Percentiles rank a stretch among this genome's conserved stretches.
Conservation (phyloP, 257 asterid species). For the Petrea volubilis region DNA sequence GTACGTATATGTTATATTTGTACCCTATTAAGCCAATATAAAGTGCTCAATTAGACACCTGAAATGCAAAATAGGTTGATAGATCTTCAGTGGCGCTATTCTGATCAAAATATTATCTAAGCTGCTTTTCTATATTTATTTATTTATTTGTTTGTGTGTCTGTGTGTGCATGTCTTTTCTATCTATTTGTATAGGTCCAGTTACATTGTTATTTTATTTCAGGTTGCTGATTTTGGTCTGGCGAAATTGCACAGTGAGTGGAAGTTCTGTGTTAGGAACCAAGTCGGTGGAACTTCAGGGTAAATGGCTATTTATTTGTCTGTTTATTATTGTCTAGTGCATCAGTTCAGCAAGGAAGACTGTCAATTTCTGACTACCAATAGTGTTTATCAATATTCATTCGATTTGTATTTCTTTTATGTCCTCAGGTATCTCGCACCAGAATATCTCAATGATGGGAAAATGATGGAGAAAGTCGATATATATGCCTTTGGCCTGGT, state of each 20-base stretch:
- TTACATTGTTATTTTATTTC: slow-evolving; percentile 13
- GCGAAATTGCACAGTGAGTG: slow-evolving; percentile 73
- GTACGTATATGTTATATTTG: not conserved
- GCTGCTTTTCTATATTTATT: too few relatives aligned
- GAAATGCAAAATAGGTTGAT: not conserved
- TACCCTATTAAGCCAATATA: not conserved
- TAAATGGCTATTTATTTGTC: slow-evolving; percentile 22
- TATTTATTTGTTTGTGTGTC: too few relatives aligned
- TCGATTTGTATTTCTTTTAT: slow-evolving; percentile 5
- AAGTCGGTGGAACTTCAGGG: slow-evolving; percentile 64
- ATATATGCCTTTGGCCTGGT: slow-evolving; percentile 77
- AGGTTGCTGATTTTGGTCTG: slow-evolving; percentile 95
- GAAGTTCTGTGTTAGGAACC: slow-evolving; percentile 51
- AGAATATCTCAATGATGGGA: slow-evolving; percentile 56
- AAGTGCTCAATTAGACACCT: not conserved
- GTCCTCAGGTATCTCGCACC: slow-evolving; percentile 75
- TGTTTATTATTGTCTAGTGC: not conserved
- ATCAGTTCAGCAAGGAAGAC: not conserved
- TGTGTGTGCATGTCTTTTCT: too few relatives aligned
- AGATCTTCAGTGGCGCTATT: not conserved
- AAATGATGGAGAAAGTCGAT: slow-evolving; percentile 79
- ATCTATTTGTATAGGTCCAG: not conserved
- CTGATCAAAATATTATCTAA: not conserved
- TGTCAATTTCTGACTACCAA: not conserved
- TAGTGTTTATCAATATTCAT: not conserved